These are phyloP conservation scores for Cryomyces minteri DNA, from an alignment of 495 filamentous ascomycete genomes.

Conservation along the genomic window DNA sequence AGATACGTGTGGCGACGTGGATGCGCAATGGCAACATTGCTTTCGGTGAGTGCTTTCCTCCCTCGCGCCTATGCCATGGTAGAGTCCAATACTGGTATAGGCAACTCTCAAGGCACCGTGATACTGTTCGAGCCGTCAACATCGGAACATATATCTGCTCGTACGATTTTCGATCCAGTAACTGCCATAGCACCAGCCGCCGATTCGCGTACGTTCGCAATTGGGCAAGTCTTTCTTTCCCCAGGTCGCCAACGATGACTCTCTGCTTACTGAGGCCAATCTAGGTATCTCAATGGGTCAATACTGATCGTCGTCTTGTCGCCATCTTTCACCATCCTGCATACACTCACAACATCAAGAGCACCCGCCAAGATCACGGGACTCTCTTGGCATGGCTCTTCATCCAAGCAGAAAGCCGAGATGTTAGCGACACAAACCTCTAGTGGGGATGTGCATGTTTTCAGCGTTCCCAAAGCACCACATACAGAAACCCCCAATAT, in stretches of 20 bases:
- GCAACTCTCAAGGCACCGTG: conserved; percentile 78
- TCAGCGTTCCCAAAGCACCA: conserved; percentile 84
- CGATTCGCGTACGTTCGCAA: conserved; percentile 94
- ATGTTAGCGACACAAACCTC: conserved; percentile 89
- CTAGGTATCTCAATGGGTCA: conserved; percentile 85
- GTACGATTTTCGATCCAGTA: conserved; percentile 87
- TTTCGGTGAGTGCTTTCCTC: conserved; percentile 47
- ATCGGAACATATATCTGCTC: conserved; percentile 79
- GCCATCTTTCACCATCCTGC: conserved; percentile 84
- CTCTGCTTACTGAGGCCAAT: background rate
- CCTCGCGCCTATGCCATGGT: background rate
- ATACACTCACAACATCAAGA: conserved; percentile 69
- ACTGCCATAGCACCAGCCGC: conserved; percentile 74
- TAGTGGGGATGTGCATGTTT: conserved; percentile 86
- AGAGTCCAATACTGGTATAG: conserved; percentile 23
- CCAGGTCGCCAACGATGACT: no score
- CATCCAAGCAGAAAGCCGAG: conserved; percentile 90
- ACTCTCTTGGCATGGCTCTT: conserved; percentile 95
- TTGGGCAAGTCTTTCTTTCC: conserved; percentile 44
- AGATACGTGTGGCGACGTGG: conserved; percentile 71
- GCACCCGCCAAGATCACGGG: conserved; percentile 74
- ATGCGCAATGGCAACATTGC: conserved; percentile 96
- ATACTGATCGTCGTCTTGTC: conserved; percentile 78
- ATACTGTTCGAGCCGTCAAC: conserved; percentile 88
- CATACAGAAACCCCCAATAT: conserved; percentile 62